Evolutionary conservation across 139 green algal genomes (phyloP).

Genomic region (Tetraselmis chui): DNA sequence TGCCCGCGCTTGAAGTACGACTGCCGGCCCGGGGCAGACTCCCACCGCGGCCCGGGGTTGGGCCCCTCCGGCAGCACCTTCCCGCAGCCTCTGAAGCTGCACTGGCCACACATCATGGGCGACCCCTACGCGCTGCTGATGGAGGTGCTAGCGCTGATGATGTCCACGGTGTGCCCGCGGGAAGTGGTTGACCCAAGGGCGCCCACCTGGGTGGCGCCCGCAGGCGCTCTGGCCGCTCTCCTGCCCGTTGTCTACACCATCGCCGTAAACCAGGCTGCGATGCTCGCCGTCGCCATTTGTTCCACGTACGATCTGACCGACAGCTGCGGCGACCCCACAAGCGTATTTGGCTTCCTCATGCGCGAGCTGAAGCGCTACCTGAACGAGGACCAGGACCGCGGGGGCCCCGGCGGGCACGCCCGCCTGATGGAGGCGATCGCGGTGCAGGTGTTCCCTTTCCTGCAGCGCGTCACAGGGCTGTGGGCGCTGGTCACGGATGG

Average conservation of each 20-base stretch:
- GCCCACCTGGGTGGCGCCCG: not conserved
- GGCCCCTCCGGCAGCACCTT: not conserved
- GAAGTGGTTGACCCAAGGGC: not conserved
- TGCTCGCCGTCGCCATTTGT: not conserved
- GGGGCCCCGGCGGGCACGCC: not conserved
- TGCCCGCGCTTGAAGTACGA: not conserved
- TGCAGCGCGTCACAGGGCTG: not conserved
- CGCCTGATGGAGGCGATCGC: not conserved
- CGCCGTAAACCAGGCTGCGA: not conserved
- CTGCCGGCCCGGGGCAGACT: not conserved
- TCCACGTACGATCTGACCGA: not conserved
- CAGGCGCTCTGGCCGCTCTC: not conserved
- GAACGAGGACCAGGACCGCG: not conserved
- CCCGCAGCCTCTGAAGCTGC: not conserved
- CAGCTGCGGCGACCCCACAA: not conserved
- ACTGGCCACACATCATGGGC: not conserved
- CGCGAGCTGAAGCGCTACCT: not conserved
- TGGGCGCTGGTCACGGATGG: not conserved
- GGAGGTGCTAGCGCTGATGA: not conserved
- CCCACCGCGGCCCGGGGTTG: not conserved
- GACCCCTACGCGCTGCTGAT: not conserved
- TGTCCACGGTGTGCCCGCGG: not conserved
- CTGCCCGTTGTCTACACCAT: not conserved
- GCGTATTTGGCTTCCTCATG: not conserved
- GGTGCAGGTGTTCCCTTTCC: not conserved